These are phyloP conservation scores for Aspergillus awamori DNA, from an alignment of 2,329 filamentous ascomycete species.

Conservation along the genomic window DNA sequence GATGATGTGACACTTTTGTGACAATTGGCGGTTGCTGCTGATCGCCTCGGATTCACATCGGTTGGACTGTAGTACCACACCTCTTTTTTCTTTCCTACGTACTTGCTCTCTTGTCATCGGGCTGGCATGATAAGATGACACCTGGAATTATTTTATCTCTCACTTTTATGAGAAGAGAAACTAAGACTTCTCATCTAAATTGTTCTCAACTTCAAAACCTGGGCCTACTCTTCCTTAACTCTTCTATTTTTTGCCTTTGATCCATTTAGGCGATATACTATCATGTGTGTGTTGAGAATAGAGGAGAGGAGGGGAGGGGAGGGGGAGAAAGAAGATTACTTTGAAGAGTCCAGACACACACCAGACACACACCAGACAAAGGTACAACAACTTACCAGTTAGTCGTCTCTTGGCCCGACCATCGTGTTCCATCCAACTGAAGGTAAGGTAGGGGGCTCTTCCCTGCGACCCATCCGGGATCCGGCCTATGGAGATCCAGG, in stretches of 20 bases:
- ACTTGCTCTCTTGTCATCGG: background rate
- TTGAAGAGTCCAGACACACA: background rate
- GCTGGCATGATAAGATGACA: background rate
- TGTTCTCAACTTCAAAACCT: too few relatives aligned
- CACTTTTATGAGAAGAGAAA: too few relatives aligned
- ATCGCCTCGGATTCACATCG: background rate
- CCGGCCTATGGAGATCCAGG: conserved; percentile 20
- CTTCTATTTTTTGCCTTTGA: too few relatives aligned
- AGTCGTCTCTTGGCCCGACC: background rate
- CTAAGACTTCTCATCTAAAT: too few relatives aligned
- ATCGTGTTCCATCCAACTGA: background rate
- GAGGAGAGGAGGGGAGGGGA: too few relatives aligned
- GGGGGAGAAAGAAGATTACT: background rate
- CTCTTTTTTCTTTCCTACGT: background rate
- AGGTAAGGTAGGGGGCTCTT: conserved; percentile 12
- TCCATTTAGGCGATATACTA: too few relatives aligned
- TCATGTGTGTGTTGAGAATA: too few relatives aligned
- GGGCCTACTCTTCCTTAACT: too few relatives aligned
- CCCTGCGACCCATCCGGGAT: conserved; percentile 16
- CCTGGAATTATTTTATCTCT: too few relatives aligned
- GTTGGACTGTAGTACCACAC: background rate
- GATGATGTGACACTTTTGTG: conserved; percentile 28
- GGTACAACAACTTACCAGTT: background rate
- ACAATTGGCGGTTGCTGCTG: conserved; percentile 14
- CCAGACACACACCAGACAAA: background rate